Evolutionary conservation across 768 basidiomycete species (phyloP).

Genomic region (Pulveroboletus frians): DNA sequence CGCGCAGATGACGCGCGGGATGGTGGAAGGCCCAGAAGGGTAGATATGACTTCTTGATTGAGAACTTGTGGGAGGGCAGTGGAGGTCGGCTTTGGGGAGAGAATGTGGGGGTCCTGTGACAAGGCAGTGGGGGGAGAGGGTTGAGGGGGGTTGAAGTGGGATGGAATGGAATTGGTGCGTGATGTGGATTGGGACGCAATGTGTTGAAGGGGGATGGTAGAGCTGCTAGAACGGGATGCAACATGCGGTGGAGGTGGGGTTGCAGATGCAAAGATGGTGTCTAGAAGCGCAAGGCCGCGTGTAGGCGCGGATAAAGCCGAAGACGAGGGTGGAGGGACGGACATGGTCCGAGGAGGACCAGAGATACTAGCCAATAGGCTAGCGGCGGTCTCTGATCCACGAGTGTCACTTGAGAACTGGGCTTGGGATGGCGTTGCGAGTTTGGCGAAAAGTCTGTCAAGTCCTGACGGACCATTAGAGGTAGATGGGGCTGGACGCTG

Average conservation of each 20-base stretch:
- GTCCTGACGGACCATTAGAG: conserved; percentile 30
- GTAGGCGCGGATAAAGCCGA: conserved; percentile 25
- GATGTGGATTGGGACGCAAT: conserved; percentile 9
- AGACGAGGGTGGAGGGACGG: conserved; percentile 27
- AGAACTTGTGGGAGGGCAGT: conserved; percentile 58
- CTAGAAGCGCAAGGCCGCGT: conserved; percentile 56
- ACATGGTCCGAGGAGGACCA: conserved; percentile 32
- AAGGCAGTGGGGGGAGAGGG: conserved; percentile 15
- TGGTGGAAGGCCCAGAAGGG: conserved; percentile 52
- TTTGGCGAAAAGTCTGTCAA: conserved; percentile 43
- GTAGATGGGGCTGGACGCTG: conserved; percentile 9
- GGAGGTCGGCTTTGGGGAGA: conserved; percentile 53
- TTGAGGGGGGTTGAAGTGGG: conserved; percentile 7
- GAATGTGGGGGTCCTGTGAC: conserved; percentile 36
- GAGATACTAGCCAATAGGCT: conserved; percentile 48
- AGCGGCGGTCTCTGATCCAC: conserved; percentile 32
- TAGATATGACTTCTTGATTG: conserved; percentile 63
- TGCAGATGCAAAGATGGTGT: conserved; percentile 74
- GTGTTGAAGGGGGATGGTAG: conserved; percentile 17
- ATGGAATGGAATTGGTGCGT: conserved; percentile 3
- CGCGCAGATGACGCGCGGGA: conserved; percentile 37
- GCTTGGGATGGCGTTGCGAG: conserved; percentile 23
- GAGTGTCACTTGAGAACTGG: conserved; percentile 19
- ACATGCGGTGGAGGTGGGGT: conserved; percentile 24
- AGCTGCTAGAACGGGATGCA: conserved; percentile 14